Percentiles rank a stretch among this genome's conserved stretches.
These are phyloP conservation scores for Plenodomus biglobosus DNA, from an alignment of 2,329 filamentous ascomycete species.

Conservation along the genomic window DNA sequence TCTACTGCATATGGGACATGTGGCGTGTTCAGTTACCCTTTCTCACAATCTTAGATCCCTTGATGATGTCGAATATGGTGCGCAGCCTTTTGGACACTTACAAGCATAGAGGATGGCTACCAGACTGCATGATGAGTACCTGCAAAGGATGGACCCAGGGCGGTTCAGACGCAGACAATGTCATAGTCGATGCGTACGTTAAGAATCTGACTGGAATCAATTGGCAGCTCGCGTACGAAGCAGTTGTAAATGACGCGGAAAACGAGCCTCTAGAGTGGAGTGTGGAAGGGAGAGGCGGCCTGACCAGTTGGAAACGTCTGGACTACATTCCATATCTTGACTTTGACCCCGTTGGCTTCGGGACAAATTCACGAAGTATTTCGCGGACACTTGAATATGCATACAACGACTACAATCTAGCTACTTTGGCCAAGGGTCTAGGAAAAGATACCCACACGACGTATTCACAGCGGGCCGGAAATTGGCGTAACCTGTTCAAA, in stretches of 20 bases:
- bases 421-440: conserved; percentile 61
- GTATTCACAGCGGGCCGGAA: conserved; percentile 61
- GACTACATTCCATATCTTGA: conserved; percentile 44
- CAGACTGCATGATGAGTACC: conserved; percentile 76
- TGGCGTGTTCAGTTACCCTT: conserved; percentile 62
- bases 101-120: conserved; percentile 69
- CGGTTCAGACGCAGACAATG: conserved; percentile 72
- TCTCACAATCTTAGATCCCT: conserved; percentile 67
- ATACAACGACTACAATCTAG: conserved; percentile 58
- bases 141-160: conserved; percentile 75
- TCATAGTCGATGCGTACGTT: conserved; percentile 69
- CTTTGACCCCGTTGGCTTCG: conserved; percentile 48
- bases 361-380: conserved; percentile 46
- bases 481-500: conserved; percentile 70
- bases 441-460: conserved; percentile 57
- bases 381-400: conserved; percentile 48
- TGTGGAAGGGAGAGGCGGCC: conserved; percentile 41
- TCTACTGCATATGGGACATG: conserved; percentile 63
- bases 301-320: conserved; percentile 41
- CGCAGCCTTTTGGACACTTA: conserved; percentile 73
- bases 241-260: conserved; percentile 44
- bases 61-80: conserved; percentile 66
- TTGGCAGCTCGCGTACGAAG: conserved; percentile 43
- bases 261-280: conserved; percentile 46
- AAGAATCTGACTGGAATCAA: conserved; percentile 61